phyloP scores from a whole-genome alignment of 2,329 filamentous ascomycete genomes.

The Incumbomyces delicatus region DNA sequence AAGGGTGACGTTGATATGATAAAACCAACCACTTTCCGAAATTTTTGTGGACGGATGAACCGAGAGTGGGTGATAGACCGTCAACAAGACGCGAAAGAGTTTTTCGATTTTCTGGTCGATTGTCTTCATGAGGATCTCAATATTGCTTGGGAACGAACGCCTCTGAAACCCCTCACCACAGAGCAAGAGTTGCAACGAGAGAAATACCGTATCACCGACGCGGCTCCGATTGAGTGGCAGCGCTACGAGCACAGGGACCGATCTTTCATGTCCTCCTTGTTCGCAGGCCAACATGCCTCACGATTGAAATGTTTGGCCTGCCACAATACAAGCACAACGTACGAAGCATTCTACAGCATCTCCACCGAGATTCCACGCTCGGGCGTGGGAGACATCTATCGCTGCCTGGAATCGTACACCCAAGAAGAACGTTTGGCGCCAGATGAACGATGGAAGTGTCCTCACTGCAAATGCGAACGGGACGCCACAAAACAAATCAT shows the following conservation, averaged over 20 bases:
- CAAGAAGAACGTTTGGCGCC: conserved; percentile 53
- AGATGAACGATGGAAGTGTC: conserved; percentile 58
- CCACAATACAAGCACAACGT: conserved; percentile 54
- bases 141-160: conserved; percentile 49
- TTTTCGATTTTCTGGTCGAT: conserved; percentile 71
- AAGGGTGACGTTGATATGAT: conserved; percentile 47
- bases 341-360: conserved; percentile 61
- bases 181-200: conserved; percentile 53
- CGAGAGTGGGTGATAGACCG: conserved; percentile 60
- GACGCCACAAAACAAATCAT: conserved; percentile 61
- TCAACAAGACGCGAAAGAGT: conserved; percentile 90
- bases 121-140: conserved; percentile 83
- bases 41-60: conserved; percentile 55
- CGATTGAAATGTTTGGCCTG: conserved; percentile 53
- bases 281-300: conserved; percentile 61
- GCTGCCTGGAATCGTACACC: conserved; percentile 62
- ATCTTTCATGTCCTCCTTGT: conserved; percentile 70
- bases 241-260: conserved; percentile 58
- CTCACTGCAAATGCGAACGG: conserved; percentile 59
- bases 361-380: conserved; percentile 59
- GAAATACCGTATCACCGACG: conserved; percentile 50
- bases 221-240: conserved; percentile 65
- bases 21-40: conserved; percentile 52
- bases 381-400: conserved; percentile 50
- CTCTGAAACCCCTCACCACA: conserved; percentile 48